These are phyloP conservation scores for Carex pumila DNA, from an alignment of 176 grass and related monocot species.

Conservation along the genomic window DNA sequence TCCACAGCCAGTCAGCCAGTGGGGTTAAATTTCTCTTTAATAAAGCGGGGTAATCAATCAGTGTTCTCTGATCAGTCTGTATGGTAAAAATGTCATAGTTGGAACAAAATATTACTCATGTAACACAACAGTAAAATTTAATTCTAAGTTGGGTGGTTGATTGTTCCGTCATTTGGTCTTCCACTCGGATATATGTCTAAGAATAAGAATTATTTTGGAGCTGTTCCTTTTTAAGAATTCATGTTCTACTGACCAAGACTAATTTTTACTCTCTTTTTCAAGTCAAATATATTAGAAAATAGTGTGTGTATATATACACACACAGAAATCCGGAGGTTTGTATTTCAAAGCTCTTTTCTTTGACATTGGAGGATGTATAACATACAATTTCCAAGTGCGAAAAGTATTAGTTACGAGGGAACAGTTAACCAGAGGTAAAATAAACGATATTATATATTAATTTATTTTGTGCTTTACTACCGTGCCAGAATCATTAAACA, in stretches of 20 bases:
- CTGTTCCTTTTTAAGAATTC: neutral
- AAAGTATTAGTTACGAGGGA: neutral
- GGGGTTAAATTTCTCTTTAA: constrained; percentile 22
- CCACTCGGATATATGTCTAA: neutral
- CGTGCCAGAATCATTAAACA: neutral
- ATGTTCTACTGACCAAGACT: neutral
- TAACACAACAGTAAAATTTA: neutral
- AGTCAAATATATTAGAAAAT: neutral
- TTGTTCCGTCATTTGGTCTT: neutral
- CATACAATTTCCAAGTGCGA: neutral
- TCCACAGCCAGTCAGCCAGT: neutral
- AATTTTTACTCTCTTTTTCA: neutral
- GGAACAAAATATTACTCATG: neutral
- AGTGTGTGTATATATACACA: too few relatives aligned
- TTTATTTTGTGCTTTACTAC: neutral
- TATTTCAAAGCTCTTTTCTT: neutral
- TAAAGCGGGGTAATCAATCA: neutral
- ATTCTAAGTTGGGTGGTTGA: neutral
- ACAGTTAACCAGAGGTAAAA: neutral
- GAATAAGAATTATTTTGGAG: neutral
- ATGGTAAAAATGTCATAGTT: constrained; percentile 10
- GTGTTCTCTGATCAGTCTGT: constrained; percentile 3
- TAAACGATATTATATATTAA: neutral
- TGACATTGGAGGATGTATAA: neutral
- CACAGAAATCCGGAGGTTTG: neutral